Conservation (phyloP, 1,284 basidiomycete species). For the Microbotryum saponariae region DNA sequence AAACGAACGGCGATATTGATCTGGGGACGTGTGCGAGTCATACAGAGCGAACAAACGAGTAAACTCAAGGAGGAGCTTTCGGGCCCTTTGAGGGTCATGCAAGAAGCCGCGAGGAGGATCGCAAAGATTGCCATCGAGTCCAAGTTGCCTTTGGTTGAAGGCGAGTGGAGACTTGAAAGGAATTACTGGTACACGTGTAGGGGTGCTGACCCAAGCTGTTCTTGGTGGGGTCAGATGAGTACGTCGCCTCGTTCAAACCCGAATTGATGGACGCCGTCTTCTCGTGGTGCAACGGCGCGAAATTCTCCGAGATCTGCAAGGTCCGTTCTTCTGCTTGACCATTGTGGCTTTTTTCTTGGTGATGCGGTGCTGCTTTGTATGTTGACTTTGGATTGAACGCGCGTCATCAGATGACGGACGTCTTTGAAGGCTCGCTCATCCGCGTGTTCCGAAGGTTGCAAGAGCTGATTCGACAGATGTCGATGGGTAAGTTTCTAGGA, state of each 20-base stretch:
- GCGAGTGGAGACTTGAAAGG: not conserved
- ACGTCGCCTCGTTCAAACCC: constrained; percentile 92
- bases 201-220: not conserved
- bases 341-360: not conserved
- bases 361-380: too few relatives aligned
- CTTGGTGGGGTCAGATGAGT: constrained; percentile 54
- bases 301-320: constrained; percentile 93
- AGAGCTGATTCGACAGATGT: constrained; percentile 93
- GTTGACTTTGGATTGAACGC: constrained; percentile 4
- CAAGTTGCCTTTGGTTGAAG: constrained; percentile 79
- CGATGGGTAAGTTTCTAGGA: constrained; percentile 47
- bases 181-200: too few relatives aligned
- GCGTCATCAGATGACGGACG: constrained; percentile 67
- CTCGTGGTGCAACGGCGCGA: constrained; percentile 96
- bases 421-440: constrained; percentile 91
- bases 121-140: constrained; percentile 92
- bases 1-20: not conserved
- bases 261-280: constrained; percentile 96
- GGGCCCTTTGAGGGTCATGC: constrained; percentile 83
- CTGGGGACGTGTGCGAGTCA: not conserved
- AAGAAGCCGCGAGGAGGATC: constrained; percentile 88
- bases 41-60: constrained; percentile 74
- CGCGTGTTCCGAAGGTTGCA: constrained; percentile 88
- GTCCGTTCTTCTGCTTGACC: constrained; percentile 44
- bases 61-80: constrained; percentile 88